phyloP scores from a whole-genome alignment of 2,329 filamentous ascomycete genomes.

The Apiospora aurea region DNA sequence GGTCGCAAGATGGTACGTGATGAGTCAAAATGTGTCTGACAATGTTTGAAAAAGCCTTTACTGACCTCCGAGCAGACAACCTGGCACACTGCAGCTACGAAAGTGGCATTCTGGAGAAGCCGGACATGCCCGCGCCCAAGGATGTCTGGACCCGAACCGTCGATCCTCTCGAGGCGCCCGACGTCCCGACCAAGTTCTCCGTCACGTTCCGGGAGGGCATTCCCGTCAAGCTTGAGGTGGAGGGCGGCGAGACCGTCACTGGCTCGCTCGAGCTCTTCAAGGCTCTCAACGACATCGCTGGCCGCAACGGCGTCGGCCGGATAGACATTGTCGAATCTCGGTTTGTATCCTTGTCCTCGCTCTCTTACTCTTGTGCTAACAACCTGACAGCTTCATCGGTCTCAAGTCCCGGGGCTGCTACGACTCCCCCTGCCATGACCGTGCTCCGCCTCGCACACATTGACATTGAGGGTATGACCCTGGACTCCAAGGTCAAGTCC shows the following conservation, averaged over 20 bases:
- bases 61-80: constrained; percentile 58
- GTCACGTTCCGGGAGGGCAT: constrained; percentile 77
- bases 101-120: constrained; percentile 75
- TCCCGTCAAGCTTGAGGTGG: constrained; percentile 61
- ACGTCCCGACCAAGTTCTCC: constrained; percentile 74
- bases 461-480: constrained; percentile 63
- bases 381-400: constrained; percentile 14
- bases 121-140: constrained; percentile 68
- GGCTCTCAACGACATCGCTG: constrained; percentile 71
- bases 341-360: constrained; percentile 36
- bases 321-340: constrained; percentile 76
- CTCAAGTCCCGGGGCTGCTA: constrained; percentile 60
- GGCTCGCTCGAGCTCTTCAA: constrained; percentile 77
- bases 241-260: constrained; percentile 65
- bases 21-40: neutral
- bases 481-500: constrained; percentile 60
- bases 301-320: constrained; percentile 77
- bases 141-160: constrained; percentile 81
- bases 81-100: constrained; percentile 82
- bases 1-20: constrained; percentile 38
- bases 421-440: constrained; percentile 50
- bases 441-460: constrained; percentile 30
- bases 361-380: constrained; percentile 1
- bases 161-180: constrained; percentile 73
- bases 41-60: neutral